A percentile compares a stretch with the other conserved stretches of the same genome.
Evolutionary conservation across 371 early-diverging fungal species (phyloP).

Genomic region (Mortierella sp.): DNA sequence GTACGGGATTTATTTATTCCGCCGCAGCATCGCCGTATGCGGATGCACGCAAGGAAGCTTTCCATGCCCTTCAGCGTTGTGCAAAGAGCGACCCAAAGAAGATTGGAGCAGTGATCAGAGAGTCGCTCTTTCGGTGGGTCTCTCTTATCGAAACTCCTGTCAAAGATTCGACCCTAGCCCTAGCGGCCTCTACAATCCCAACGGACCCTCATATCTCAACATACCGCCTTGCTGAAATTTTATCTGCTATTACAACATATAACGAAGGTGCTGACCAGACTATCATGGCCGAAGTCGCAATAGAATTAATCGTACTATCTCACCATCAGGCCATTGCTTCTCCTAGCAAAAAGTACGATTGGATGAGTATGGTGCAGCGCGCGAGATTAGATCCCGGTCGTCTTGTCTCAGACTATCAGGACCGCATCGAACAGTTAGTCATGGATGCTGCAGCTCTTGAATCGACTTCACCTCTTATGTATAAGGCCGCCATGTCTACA

Average conservation of each 20-base stretch:
- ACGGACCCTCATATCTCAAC: slow-evolving; percentile 61
- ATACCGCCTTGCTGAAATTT: slow-evolving; percentile 70
- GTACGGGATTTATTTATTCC: slow-evolving; percentile 65
- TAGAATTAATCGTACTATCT: slow-evolving; percentile 76
- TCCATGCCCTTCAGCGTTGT: slow-evolving; percentile 60
- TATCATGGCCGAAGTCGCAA: slow-evolving; percentile 64
- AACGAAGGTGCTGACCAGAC: slow-evolving; percentile 54
- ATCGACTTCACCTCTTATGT: slow-evolving; percentile 55
- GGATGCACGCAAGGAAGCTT: slow-evolving; percentile 65
- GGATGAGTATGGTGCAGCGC: slow-evolving; percentile 86
- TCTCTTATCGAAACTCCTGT: slow-evolving; percentile 60
- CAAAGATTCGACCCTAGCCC: slow-evolving; percentile 65
- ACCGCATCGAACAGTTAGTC: slow-evolving; percentile 61
- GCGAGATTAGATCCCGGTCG: slow-evolving; percentile 80
- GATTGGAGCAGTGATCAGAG: slow-evolving; percentile 59
- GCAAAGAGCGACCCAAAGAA: slow-evolving; percentile 58
- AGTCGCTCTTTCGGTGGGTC: slow-evolving; percentile 68
- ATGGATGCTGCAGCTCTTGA: slow-evolving; percentile 55
- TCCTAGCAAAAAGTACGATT: slow-evolving; percentile 80
- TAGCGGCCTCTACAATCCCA: slow-evolving; percentile 65
- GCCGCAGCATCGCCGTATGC: slow-evolving; percentile 66
- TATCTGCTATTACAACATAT: slow-evolving; percentile 74
- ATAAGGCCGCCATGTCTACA: slow-evolving; percentile 67
- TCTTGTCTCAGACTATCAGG: slow-evolving; percentile 64
- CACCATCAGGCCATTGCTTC: slow-evolving; percentile 81